Evolutionary conservation across 2,329 filamentous ascomycete species (phyloP), one percentile per base, ranked within the genome.

Genomic region (Colletotrichum lindemuthianum): DNA sequence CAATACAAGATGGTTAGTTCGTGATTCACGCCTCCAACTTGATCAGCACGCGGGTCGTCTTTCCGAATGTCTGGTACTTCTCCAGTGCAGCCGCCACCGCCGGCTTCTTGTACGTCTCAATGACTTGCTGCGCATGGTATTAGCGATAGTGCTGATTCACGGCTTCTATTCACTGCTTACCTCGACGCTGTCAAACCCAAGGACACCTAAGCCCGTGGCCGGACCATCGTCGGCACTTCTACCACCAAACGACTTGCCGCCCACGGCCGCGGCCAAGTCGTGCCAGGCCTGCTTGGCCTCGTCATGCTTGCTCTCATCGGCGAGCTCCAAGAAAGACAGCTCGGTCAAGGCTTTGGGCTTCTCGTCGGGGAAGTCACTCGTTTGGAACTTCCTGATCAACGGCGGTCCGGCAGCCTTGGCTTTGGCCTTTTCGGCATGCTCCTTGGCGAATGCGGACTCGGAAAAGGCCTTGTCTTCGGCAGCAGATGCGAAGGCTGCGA

Each of bases 111-210:
- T 47, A 67, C n/a, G 33, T 34, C 15, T 55, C 63, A 3, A 11
- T 41, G 13, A 16, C 58, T 43, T 67, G 51, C 56, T 65, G 9
- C 2, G 1, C 2, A n/a, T 10, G 0, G 2, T 6, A 37, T 66
- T 8, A 65, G 12, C 7, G 16, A 1, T 24, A 5, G 24, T 24
- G 24, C 24, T 24, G 24, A 24, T 24, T 24, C 24, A 16, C 2
- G 13, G 2, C 4, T 2, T 39, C 16, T 9, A 4, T 16, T 2
- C 5, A 24, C 7, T 6, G 34, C 55, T 15, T 51, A 67, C 61
- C 2, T 66, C 61, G 45, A 41, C 41, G 10, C 53, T 66, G n/a
- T 67, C 45, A 61, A 61, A 67, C 10, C 65, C 58, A 2, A 67
- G 33, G 11, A 63, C 39, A 3, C 57, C 58, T 15, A 67, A 4